Evolutionary conservation across 192 early-diverging fungal species (phyloP), one percentile per base, ranked within the genome.

Genomic region (Coemansia sp.): DNA sequence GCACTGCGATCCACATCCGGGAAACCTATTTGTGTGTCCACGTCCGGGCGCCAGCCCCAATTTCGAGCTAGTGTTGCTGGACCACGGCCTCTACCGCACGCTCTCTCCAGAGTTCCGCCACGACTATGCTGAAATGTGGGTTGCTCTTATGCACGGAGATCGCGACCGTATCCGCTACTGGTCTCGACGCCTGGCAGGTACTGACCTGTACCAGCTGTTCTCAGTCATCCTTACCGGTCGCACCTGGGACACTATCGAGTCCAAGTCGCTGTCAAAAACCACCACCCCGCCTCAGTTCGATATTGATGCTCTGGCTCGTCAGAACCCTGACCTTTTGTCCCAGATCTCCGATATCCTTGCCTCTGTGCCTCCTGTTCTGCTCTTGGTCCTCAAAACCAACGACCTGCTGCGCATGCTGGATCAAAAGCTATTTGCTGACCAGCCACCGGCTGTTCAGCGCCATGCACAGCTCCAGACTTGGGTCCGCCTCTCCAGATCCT

Each of bases 1-100:
- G 10, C 94, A 96, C 66, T 92, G 90, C 56, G 94, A 96, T 61
- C 92, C 92, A 22, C 94, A 97, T 62, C 89, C 92, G 8, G 92
- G 93, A 7, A 96, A 96, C 61, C 50, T 91, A 20, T 66, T 89
- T 53, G 82, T 91, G 7, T 78, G 84, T 8, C 80, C 85, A 27
- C 57, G 60, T 12, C n/a, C 54, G 12, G 32, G 27, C 13, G 32
- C 19, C 18, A 54, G 41, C 60, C 65, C 74, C 34, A 93, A 94
- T 59, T 96, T 96, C 73, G 85, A 92, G 34, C 71, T 96, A 14
- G 84, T 94, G 11, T 68, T 96, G 21, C 62, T 88, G 47, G 86
- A 88, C 45, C 94, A 97, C 69, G 94, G 94, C 19, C 63, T 97
- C 32, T 97, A 97, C 68, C 83, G 91, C 16, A 73, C 77, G 13